Evolutionary conservation across 495 filamentous ascomycete species (phyloP).

Genomic region (Daldinia vernicosa): DNA sequence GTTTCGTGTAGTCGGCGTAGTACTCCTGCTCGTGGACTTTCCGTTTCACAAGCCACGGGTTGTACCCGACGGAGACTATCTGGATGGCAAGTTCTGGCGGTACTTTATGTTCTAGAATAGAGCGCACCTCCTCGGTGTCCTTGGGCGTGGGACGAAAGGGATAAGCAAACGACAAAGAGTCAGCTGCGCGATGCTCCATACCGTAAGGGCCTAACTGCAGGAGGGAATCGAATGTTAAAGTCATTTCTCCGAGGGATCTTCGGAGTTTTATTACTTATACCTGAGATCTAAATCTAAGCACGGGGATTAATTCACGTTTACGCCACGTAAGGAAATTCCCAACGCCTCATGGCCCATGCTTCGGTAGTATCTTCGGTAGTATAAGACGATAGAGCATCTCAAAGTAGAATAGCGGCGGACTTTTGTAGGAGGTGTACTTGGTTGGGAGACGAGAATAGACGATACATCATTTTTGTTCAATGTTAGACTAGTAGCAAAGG

Average conservation of each 20-base stretch:
- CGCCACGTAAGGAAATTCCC: neutral
- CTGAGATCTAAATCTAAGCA: neutral
- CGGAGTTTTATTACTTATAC: neutral
- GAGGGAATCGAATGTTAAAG: neutral
- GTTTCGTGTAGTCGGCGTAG: neutral
- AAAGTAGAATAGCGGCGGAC: neutral
- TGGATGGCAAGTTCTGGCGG: slow-evolving; percentile 18
- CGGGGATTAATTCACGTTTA: neutral
- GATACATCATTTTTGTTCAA: neutral
- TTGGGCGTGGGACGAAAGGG: neutral
- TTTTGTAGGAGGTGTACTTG: neutral
- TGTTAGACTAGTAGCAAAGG: neutral
- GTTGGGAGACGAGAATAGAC: neutral
- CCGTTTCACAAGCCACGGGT: slow-evolving; percentile 9
- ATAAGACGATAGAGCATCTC: neutral
- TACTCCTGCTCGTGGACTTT: neutral
- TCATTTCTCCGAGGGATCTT: neutral
- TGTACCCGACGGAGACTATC: slow-evolving; percentile 8
- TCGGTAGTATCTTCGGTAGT: neutral
- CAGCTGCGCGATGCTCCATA: neutral
- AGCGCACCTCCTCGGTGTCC: neutral
- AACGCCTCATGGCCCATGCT: neutral
- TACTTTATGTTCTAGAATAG: neutral
- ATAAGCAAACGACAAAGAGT: slow-evolving; percentile 5
- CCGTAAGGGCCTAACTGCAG: neutral